These are phyloP conservation scores for Botrytis tulipae DNA, from an alignment of 2,329 filamentous ascomycete species.

Conservation along the genomic window DNA sequence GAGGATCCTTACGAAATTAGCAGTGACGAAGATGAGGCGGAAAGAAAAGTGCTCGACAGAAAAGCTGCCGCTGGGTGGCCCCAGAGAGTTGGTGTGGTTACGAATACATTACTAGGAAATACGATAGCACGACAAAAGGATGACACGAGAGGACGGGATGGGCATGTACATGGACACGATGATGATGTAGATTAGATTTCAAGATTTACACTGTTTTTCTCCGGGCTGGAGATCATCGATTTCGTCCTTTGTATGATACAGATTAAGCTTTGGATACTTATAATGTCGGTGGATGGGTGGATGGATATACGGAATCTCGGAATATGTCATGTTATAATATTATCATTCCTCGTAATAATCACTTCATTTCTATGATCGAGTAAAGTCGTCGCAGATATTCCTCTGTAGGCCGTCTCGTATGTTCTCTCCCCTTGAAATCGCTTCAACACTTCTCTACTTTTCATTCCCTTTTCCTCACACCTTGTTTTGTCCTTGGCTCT, in stretches of 20 bases:
- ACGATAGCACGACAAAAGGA: conserved; percentile 36
- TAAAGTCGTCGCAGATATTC: background rate
- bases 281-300: background rate
- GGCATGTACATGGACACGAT: conserved; percentile 28
- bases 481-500: background rate
- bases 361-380: background rate
- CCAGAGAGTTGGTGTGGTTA: conserved; percentile 35
- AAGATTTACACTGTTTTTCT: background rate
- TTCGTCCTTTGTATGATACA: background rate
- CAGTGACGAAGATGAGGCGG: conserved; percentile 36
- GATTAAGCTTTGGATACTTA: background rate
- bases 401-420: background rate
- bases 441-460: background rate
- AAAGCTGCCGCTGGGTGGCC: conserved; percentile 35
- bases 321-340: background rate
- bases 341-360: background rate
- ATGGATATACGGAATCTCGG: background rate
- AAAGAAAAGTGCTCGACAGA: conserved; percentile 28
- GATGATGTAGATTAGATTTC: conserved; percentile 19
- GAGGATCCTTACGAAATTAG: conserved; percentile 37
- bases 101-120: conserved; percentile 38
- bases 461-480: background rate
- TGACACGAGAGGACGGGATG: conserved; percentile 33
- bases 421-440: background rate
- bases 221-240: background rate